phyloP scores from a whole-genome alignment of 1,284 basidiomycete species.

The Microbotryum lychnidis-dioicae region DNA sequence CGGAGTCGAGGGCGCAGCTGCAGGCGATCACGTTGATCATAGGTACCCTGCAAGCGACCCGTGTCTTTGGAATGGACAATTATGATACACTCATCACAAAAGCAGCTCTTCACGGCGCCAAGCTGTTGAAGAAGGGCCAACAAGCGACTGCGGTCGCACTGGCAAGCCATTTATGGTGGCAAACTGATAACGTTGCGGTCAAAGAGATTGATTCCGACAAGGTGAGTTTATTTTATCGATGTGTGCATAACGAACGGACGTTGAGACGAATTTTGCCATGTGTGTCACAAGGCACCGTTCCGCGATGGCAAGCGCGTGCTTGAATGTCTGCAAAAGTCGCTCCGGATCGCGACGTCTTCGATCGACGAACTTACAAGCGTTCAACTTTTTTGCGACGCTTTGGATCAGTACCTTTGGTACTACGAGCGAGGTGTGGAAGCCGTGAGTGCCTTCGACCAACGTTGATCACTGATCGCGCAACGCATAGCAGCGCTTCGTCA shows the following conservation, averaged over 20 bases:
- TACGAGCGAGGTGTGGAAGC: slow-evolving; percentile 82
- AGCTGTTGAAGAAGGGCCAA: slow-evolving; percentile 90
- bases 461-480: not conserved
- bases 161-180: slow-evolving; percentile 96
- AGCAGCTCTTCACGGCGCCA: slow-evolving; percentile 85
- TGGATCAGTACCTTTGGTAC: slow-evolving; percentile 89
- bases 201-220: slow-evolving; percentile 45
- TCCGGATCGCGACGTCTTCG: slow-evolving; percentile 84
- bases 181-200: slow-evolving; percentile 52
- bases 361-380: slow-evolving; percentile 91
- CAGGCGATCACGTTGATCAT: slow-evolving; percentile 90
- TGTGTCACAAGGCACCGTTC: slow-evolving; percentile 56
- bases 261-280: slow-evolving; percentile 37
- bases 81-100: slow-evolving; percentile 94
- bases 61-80: slow-evolving; percentile 81
- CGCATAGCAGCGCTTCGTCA: not conserved
- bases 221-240: slow-evolving; percentile 34
- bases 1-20: slow-evolving; percentile 80
- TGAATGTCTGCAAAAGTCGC: slow-evolving; percentile 86
- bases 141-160: slow-evolving; percentile 88
- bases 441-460: slow-evolving; percentile 47
- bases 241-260: not conserved
- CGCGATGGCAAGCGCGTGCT: slow-evolving; percentile 90
- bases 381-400: slow-evolving; percentile 84
- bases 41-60: slow-evolving; percentile 68